Evolutionary conservation across 192 early-diverging fungal species (phyloP).

Genomic region (Linnemannia zychae): DNA sequence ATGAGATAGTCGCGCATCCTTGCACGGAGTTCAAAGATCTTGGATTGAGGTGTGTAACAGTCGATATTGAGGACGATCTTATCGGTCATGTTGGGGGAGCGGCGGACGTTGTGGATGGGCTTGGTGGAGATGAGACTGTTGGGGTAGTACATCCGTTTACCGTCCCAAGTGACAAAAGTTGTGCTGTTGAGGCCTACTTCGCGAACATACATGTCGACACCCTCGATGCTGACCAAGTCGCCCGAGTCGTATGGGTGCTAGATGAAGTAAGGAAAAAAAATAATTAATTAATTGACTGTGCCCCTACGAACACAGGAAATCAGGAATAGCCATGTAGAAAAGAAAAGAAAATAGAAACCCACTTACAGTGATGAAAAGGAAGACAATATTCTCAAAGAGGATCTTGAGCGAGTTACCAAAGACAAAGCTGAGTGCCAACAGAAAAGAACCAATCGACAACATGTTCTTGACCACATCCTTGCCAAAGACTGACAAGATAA

Average conservation of each 20-base stretch:
- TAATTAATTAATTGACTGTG: background rate
- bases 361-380: conserved; percentile 78
- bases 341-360: background rate
- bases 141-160: conserved; percentile 83
- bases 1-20: conserved; percentile 75
- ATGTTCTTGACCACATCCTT: conserved; percentile 55
- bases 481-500: conserved; percentile 51
- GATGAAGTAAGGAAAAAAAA: background rate
- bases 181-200: conserved; percentile 87
- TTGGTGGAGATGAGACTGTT: conserved; percentile 71
- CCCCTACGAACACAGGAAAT: no score
- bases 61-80: conserved; percentile 67
- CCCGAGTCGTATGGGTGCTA: conserved; percentile 66
- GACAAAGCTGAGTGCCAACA: conserved; percentile 86
- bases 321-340: background rate
- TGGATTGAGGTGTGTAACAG: conserved; percentile 78
- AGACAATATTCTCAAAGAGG: conserved; percentile 88
- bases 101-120: conserved; percentile 81
- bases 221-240: conserved; percentile 85
- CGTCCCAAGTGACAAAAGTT: conserved; percentile 85
- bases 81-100: conserved; percentile 71
- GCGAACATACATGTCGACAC: conserved; percentile 75
- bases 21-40: conserved; percentile 73
- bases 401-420: conserved; percentile 87
- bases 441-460: conserved; percentile 55